Evolutionary conservation across 2,329 filamentous ascomycete genomes (phyloP), one percentile per base, ranked within the genome.

Genomic region (Trichoderma cornu-damae): DNA sequence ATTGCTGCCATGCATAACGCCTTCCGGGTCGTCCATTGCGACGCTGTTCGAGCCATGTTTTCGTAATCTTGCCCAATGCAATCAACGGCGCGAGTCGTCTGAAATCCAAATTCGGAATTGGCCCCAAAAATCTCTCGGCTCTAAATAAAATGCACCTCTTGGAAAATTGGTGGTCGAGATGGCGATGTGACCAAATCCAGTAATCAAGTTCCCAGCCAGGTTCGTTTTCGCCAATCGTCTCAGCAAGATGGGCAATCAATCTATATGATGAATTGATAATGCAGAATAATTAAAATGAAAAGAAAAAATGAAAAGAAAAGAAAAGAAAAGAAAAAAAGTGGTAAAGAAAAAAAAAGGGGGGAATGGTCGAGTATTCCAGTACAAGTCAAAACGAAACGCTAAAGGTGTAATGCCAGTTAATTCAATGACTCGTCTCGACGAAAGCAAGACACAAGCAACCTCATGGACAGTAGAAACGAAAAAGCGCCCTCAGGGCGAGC

Each of bases 1-100:
- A 70, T 68, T 50, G 70, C 67, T 11, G 63, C 56, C 18, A 75
- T 69, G 54, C 71, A 65, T 58, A 73, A 61, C 52, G 69, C 69
- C 57, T 64, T 68, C 65, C 67, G 66, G 28, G 63, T 61, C 52
- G 63, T 69, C 69, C 69, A 70, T 57, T 50, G 60, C 44, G 65
- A 67, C 54, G 63, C 50, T 44, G 48, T 55, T 61, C 64, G 68
- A 66, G 71, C 66, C 73, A 74, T 75, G 46, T 30, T 67, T 60
- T 60, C 56, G 53, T 58, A 50, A 59, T 48, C 60, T 53, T 37
- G 37, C n/a, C 20, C 34, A 42, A 26, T 61, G 59, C 50, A 60
- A 62, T 62, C 47, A 30, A 38, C 12, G 48, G 63, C 60, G 12
- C 22, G 54, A 59, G 51, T 4, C 12, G 18, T 30, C 4, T 58